Base-by-base conservation (phyloP, 192 early-diverging fungal species). In the Geosiphon pyriformis region DNA sequence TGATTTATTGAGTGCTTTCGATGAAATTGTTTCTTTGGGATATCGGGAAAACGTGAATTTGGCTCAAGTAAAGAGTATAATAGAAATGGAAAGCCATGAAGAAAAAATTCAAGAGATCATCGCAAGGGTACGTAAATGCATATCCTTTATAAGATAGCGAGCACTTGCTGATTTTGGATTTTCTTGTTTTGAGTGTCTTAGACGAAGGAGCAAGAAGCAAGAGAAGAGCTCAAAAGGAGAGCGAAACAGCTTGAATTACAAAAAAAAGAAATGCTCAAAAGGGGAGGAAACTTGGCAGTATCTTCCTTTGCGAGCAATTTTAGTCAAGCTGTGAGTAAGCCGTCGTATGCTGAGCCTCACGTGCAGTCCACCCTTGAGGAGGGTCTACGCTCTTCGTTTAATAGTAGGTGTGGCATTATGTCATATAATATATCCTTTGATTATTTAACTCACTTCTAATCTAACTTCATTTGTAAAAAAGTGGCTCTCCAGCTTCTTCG, bases 71-170 rank as follows among this genome's bases (percentile, higher is more conserved):
- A 87, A 86, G 56, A 94, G 89, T 29, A 96, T 95, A 54, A 89
- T 86, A 57, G 90, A 93, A 72, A 99, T 99, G 96, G 96, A 99
- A 76, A 91, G 89, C 77, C 92, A 97, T 65, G 96, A 99, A 74
- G 96, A 99, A 71, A 90, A 92, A 76, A 87, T 97, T 59, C 94
- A 95, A 70, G 94, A 94, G 49, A 94, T 95, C 69, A 98, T 98
- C 72, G 86, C 90, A 59, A 87, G 84, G 82, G 86, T 87, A 75
- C 61, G 53, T 59, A 32, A 11, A n/a, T 18, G 3, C 2, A 26
- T 31, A 20, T 31, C 17, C 27, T 4, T 55, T 18, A n/a, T n/a
- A n/a, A n/a, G n/a, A n/a, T n/a, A n/a, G n/a, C n/a, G n/a, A n/a
- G n/a, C n/a, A n/a, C n/a, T n/a, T n/a, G n/a, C n/a, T n/a, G n/a